phyloP scores from a whole-genome alignment of 108 stramenopile genomes.

The Aurantiochytrium sp. region DNA sequence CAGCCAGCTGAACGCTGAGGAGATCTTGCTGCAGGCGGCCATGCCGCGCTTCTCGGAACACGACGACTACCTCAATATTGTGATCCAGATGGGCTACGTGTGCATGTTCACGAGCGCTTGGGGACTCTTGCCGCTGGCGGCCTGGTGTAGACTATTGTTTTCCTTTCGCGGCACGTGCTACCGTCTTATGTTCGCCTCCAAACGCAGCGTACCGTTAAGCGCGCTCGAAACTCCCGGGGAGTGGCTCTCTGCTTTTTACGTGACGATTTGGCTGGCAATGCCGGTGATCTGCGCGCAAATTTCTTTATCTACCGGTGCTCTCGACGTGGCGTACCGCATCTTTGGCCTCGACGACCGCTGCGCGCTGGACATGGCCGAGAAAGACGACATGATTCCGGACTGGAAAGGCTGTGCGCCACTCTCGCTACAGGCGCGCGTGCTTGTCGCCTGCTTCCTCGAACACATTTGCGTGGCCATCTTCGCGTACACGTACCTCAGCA shows the following conservation, averaged over 20 bases:
- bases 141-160: background rate
- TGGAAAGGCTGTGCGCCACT: background rate
- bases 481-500: background rate
- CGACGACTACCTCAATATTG: background rate
- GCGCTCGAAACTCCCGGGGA: background rate
- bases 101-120: constrained; percentile 27
- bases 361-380: background rate
- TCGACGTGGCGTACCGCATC: background rate
- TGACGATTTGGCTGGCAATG: background rate
- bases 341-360: background rate
- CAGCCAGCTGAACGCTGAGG: background rate
- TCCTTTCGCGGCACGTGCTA: constrained; percentile 22
- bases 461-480: background rate
- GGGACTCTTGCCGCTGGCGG: constrained; percentile 19
- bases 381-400: background rate
- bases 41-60: background rate
- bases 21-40: background rate
- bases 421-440: background rate
- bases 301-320: background rate
- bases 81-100: background rate
- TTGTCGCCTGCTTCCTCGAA: background rate
- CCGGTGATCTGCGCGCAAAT: background rate
- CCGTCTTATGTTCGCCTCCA: constrained; percentile 9
- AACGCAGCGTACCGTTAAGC: background rate
- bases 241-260: background rate